Base-by-base conservation (phyloP, 305 asterid species). In the Fraxinus sp. region DNA sequence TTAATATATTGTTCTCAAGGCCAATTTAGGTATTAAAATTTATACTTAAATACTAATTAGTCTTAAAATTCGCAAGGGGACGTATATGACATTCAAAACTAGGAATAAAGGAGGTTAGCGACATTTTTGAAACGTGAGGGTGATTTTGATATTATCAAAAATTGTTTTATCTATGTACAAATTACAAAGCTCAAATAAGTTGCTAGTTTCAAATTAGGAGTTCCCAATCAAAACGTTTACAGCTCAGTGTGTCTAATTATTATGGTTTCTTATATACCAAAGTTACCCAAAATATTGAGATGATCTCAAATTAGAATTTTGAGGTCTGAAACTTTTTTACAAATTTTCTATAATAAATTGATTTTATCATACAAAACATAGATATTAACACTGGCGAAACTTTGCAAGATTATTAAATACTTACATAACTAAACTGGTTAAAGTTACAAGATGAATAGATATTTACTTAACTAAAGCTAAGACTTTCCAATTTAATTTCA, bases 381-480 rank as follows among this genome's bases (percentile, higher is more conserved):
- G 0, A 24, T 52, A 22, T 64, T 8, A 64, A 64, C 33, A 22
- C 3, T n/a, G 26, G 68, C 13, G 2, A 64, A 64, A 64, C 72
- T 62, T 22, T 9, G 33, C 72, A 20, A 62, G 72, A 62, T 22
- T 22, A 18, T 18, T 7, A 55, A 22, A 4, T 55, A 16, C 18
- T 57, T 57, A 18, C 26, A 57, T 57, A 57, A 18, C 68, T n/a
- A 57, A 22, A 14, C 16, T 24, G 32, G 16, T 22, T 64, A 8
- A 20, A 20, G 71, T 18, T 55, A 18, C 66, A 55, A 55, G 20
- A n/a, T 55, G 66, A 18, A 55, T 16, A 55, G 66, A 5, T 18
- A 55, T 55, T 55, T 55, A 62, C 81, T 68, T 18, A 37, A 62
- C 37, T 20, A 73, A 46, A 32, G 72, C 22, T 43, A 77, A 83